Evolutionary conservation across 2,329 filamentous ascomycete genomes (phyloP).

Genomic region (Lasiodiplodia gonubiensis): DNA sequence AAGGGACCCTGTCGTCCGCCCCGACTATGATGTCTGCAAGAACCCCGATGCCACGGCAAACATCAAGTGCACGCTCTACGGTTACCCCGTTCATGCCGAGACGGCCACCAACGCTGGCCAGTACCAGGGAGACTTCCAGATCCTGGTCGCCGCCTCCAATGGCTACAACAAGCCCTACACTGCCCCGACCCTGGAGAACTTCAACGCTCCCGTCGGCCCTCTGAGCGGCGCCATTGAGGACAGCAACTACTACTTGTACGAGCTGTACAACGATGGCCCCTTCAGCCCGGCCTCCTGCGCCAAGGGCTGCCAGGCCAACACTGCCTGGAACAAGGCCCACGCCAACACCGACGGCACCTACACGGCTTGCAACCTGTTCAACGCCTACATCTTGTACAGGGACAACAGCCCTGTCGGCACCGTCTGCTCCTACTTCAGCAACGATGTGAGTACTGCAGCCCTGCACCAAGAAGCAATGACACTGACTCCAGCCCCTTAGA

Average conservation of each 20-base stretch:
- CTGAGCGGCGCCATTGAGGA: constrained; percentile 40
- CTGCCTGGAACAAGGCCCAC: constrained; percentile 41
- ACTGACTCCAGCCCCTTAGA: not conserved
- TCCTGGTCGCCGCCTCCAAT: constrained; percentile 33
- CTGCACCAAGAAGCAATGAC: too few species aligned
- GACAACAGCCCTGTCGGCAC: not conserved
- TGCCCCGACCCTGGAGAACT: constrained; percentile 5
- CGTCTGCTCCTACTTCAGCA: not conserved
- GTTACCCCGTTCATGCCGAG: constrained; percentile 33
- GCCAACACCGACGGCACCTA: constrained; percentile 37
- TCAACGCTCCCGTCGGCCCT: constrained; percentile 29
- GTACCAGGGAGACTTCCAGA: constrained; percentile 33
- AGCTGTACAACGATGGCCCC: constrained; percentile 37
- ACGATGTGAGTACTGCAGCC: too few species aligned
- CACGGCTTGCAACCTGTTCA: constrained; percentile 36
- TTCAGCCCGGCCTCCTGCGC: constrained; percentile 42
- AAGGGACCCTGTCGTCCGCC: constrained; percentile 30
- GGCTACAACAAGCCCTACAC: constrained; percentile 31
- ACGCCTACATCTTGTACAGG: constrained; percentile 5
- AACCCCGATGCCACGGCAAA: constrained; percentile 30
- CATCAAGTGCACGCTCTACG: constrained; percentile 41
- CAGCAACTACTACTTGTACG: constrained; percentile 36
- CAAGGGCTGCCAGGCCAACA: constrained; percentile 44
- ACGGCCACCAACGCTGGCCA: constrained; percentile 39
- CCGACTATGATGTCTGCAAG: constrained; percentile 29